Conservation (phyloP, 2,329 filamentous ascomycete genomes). For the Penicillium sp. region DNA sequence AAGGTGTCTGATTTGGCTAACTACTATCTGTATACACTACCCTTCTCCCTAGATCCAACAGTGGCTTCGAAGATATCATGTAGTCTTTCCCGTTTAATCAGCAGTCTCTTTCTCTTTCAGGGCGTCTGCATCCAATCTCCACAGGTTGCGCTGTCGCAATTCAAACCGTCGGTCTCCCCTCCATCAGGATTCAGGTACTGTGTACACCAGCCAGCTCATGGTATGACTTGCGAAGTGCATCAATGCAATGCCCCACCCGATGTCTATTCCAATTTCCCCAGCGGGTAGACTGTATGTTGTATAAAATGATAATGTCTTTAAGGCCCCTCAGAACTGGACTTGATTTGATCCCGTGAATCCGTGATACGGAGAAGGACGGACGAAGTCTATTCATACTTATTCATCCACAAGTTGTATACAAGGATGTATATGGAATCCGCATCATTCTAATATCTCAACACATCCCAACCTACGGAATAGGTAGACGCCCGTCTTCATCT, state of each 20-base stretch:
- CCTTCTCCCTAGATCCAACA: background rate
- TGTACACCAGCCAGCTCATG: constrained; percentile 16
- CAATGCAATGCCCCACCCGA: constrained; percentile 31
- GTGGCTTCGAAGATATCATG: constrained; percentile 5
- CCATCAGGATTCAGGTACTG: background rate
- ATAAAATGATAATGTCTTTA: constrained; percentile 13
- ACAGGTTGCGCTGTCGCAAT: constrained; percentile 18
- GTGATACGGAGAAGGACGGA: constrained; percentile 11
- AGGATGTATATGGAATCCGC: constrained; percentile 15
- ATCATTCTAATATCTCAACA: constrained; percentile 9
- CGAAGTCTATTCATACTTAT: constrained; percentile 7
- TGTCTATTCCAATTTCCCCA: constrained; percentile 21
- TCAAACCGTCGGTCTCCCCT: constrained; percentile 11
- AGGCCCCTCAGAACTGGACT: constrained; percentile 7
- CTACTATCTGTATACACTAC: background rate
- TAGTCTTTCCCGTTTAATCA: background rate
- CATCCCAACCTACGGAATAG: background rate
- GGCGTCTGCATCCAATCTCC: constrained; percentile 14
- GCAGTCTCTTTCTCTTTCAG: constrained; percentile 11
- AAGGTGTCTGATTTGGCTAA: background rate
- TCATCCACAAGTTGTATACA: too few relatives aligned
- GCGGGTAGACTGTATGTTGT: constrained; percentile 4
- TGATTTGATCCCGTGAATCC: constrained; percentile 8
- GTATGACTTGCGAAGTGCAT: constrained; percentile 14
- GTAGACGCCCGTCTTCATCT: too few relatives aligned